A percentile compares a stretch with the other conserved stretches of the same genome.
Conservation (phyloP, 179 eudicot genomes). For the Nepenthes alata region DNA sequence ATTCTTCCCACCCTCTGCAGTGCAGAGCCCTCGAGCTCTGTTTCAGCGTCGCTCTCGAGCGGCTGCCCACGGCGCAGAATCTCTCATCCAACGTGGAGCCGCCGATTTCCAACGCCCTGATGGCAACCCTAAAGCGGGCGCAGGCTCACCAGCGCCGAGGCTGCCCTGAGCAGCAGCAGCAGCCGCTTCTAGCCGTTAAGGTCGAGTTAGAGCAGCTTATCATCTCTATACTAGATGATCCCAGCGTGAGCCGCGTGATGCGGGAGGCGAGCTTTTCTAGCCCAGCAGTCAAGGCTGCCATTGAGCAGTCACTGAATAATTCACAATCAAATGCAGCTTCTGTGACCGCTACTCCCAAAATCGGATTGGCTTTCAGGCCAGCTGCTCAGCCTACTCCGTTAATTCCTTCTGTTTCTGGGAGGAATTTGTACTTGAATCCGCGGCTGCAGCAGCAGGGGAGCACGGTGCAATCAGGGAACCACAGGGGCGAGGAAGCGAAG, state of each 20-base stretch:
- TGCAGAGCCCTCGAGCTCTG: slow-evolving; percentile 76
- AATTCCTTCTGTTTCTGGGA: slow-evolving; percentile 12
- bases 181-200: slow-evolving; percentile 65
- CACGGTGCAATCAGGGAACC: slow-evolving; percentile 10
- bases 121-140: slow-evolving; percentile 74
- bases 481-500: slow-evolving; percentile 39
- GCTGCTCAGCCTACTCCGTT: slow-evolving; percentile 12
- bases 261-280: slow-evolving; percentile 71
- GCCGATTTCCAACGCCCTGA: slow-evolving; percentile 63
- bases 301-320: slow-evolving; percentile 43
- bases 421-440: slow-evolving; percentile 58
- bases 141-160: slow-evolving; percentile 78
- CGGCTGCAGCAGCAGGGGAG: slow-evolving; percentile 20
- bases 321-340: slow-evolving; percentile 2
- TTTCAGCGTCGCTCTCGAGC: slow-evolving; percentile 70
- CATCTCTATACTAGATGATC: slow-evolving; percentile 66
- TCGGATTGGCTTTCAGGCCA: slow-evolving; percentile 22
- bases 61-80: slow-evolving; percentile 28
- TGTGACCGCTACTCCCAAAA: not conserved
- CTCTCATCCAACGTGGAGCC: slow-evolving; percentile 23
- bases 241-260: slow-evolving; percentile 80
- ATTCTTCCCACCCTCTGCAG: slow-evolving; percentile 74
- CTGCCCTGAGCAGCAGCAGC: slow-evolving; percentile 77
- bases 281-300: slow-evolving; percentile 69
- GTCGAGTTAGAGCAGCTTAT: slow-evolving; percentile 74